These are phyloP conservation scores for Aspergillus ochraceus DNA, from an alignment of 2,329 filamentous ascomycete genomes.

Conservation along the genomic window DNA sequence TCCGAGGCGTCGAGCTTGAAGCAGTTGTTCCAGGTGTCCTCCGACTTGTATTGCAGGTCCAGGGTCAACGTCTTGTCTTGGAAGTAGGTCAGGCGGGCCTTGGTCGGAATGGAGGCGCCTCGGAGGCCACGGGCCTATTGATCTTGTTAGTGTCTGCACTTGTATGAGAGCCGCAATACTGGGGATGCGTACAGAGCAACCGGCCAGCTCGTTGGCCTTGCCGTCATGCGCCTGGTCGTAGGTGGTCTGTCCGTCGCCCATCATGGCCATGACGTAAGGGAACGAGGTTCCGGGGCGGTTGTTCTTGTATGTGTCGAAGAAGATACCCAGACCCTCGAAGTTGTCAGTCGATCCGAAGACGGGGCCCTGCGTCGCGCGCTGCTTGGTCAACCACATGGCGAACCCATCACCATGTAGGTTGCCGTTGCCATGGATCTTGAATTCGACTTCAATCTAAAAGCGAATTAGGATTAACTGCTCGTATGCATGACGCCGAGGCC, in stretches of 20 bases:
- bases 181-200: slow-evolving; percentile 68
- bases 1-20: slow-evolving; percentile 68
- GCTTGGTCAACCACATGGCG: slow-evolving; percentile 96
- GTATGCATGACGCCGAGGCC: too few species aligned
- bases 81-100: slow-evolving; percentile 89
- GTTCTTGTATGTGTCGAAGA: slow-evolving; percentile 99
- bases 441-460: slow-evolving; percentile 81
- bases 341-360: slow-evolving; percentile 87
- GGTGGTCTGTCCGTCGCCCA: slow-evolving; percentile 81
- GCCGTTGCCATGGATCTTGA: slow-evolving; percentile 86
- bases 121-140: slow-evolving; percentile 76
- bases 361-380: slow-evolving; percentile 74
- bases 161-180: too few species aligned
- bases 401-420: slow-evolving; percentile 94
- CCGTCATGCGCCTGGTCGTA: slow-evolving; percentile 96
- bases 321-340: slow-evolving; percentile 92
- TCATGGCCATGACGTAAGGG: slow-evolving; percentile 98
- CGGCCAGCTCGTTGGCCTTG: slow-evolving; percentile 87
- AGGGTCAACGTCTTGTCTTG: slow-evolving; percentile 89
- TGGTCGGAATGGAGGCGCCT: slow-evolving; percentile 75
- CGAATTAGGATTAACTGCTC: slow-evolving; percentile 3
- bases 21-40: slow-evolving; percentile 85
- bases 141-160: slow-evolving; percentile 2
- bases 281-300: slow-evolving; percentile 94
- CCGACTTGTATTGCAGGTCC: slow-evolving; percentile 90